phyloP scores from a whole-genome alignment of 768 basidiomycete species.

The Boletus edulis region DNA sequence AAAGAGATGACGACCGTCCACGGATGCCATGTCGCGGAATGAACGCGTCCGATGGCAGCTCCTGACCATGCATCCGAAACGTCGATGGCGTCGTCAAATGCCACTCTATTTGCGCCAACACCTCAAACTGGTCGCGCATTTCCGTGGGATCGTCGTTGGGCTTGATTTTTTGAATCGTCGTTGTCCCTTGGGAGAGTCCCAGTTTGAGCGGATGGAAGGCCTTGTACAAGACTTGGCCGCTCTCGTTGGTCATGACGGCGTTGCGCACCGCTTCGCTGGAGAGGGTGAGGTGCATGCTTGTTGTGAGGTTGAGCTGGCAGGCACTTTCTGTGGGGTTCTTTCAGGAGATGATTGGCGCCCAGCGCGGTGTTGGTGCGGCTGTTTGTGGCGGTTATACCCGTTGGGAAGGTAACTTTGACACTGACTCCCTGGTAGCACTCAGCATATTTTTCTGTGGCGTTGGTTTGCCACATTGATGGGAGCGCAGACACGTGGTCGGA shows the following conservation, averaged over 20 bases:
- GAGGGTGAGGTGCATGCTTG: not conserved
- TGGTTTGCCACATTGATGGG: no score
- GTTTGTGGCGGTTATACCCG: not conserved
- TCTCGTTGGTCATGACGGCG: not conserved
- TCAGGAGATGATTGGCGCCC: not conserved
- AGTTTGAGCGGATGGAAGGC: not conserved
- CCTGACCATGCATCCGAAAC: not conserved
- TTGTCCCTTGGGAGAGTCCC: conserved; percentile 6
- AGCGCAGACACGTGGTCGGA: no score
- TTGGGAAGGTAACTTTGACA: no score
- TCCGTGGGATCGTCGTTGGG: conserved; percentile 18
- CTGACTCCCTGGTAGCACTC: no score
- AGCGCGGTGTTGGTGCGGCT: not conserved
- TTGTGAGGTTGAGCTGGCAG: not conserved
- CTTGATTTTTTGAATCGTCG: conserved; percentile 24
- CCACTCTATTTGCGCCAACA: not conserved
- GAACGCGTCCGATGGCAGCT: not conserved
- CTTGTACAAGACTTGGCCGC: not conserved
- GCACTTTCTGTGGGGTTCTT: not conserved
- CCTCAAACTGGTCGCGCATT: conserved; percentile 28
- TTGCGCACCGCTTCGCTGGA: not conserved
- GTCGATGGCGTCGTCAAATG: not conserved
- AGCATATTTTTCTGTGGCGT: no score
- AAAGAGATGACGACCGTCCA: not conserved
- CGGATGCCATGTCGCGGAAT: not conserved